phyloP scores from a whole-genome alignment of 2,329 filamentous ascomycete genomes.

The Trichoderma sp. region DNA sequence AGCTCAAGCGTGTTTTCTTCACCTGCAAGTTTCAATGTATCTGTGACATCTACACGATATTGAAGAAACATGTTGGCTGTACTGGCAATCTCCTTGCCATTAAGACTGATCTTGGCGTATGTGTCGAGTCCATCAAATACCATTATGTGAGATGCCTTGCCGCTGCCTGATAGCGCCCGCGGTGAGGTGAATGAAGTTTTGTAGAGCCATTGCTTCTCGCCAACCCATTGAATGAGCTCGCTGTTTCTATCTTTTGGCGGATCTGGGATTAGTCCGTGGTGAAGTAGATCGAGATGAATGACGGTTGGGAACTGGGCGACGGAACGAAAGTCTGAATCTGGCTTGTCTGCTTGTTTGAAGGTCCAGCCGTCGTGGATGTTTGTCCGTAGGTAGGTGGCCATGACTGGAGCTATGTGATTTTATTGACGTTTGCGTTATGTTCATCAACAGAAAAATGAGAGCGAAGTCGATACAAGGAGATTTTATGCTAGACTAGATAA shows the following conservation, averaged over 20 bases:
- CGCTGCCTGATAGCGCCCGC: neutral
- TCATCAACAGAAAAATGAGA: neutral
- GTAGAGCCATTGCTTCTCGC: slow-evolving; percentile 21
- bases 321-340: slow-evolving; percentile 9
- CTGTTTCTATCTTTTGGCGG: slow-evolving; percentile 9
- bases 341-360: slow-evolving; percentile 19
- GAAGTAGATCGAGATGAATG: slow-evolving; percentile 17
- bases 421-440: neutral
- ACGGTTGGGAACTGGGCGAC: slow-evolving; percentile 17
- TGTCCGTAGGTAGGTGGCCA: slow-evolving; percentile 2
- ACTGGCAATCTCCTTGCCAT: slow-evolving; percentile 10
- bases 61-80: slow-evolving; percentile 26
- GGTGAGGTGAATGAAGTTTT: neutral
- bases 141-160: neutral
- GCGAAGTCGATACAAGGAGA: neutral
- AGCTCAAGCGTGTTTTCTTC: slow-evolving; percentile 16
- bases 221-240: slow-evolving; percentile 22
- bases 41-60: slow-evolving; percentile 15
- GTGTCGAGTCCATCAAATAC: slow-evolving; percentile 26
- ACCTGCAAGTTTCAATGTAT: neutral
- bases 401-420: neutral
- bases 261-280: slow-evolving; percentile 11
- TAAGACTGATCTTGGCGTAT: slow-evolving; percentile 9
- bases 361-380: neutral
- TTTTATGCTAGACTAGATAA: neutral